Base-by-base conservation (phyloP, 2,329 filamentous ascomycete species). In the Aspergillus novoparasiticus region DNA sequence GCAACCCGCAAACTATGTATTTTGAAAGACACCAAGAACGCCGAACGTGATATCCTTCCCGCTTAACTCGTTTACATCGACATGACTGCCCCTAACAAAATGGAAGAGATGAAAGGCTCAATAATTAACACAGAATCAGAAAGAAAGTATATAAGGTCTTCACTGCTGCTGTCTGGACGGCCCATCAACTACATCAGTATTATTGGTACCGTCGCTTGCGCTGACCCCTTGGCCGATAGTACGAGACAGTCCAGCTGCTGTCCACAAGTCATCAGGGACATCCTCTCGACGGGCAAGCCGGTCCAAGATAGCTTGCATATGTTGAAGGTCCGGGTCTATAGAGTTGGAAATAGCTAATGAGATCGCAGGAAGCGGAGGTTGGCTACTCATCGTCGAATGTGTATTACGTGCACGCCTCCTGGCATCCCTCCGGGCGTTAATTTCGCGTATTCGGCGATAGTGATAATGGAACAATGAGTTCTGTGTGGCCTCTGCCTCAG, bases 191-290 rank as follows among this genome's bases (percentile, higher is more conserved):
- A 59, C 60, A 21, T 72, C 69, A n/a, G 67, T 64, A 21, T 66
- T 66, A 26, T 67, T 67, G 30, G 64, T 58, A 26, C 71, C 70
- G n/a, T 74, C 64, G 28, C 66, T 68, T 28, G 67, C 66, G 57
- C 68, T 71, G 48, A 75, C 65, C 58, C 74, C 70, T 32, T 72
- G 73, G 57, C 71, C 70, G 45, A 79, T 70, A 16, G 83, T 89
- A 66, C 88, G 85, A 71, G 83, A 88, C 66, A 92, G 83, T 48
- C 90, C 90, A 63, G 85, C 89, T 71, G 87, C 85, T 63, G 87
- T 86, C 92, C 92, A 96, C 88, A 90, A 94, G 67, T 92, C 89
- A 65, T 95, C 91, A 0, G 91, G 90, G 59, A 95, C 90, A 69
- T 94, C 90, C 72, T 92, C 86, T 28, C 91, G 83, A 21, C 86